Evolutionary conservation across 225 moss, liverwort and hornwort genomes (phyloP).

Genomic region (Antitrichia curtipendula): DNA sequence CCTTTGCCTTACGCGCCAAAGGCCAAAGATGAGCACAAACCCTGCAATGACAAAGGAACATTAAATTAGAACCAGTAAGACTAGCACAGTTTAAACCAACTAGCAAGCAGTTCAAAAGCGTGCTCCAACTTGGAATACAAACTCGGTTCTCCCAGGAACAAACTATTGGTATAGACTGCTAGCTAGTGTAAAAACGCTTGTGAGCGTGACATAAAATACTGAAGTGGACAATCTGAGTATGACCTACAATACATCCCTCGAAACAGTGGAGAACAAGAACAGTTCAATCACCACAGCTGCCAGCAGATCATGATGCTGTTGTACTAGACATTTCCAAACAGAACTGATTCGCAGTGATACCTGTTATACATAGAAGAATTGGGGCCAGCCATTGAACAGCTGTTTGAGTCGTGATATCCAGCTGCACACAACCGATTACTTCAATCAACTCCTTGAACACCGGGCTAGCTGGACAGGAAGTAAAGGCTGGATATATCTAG

Average conservation of each 20-base stretch:
- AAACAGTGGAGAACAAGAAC: not conserved
- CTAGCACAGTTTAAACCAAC: not conserved
- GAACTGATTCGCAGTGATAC: not conserved
- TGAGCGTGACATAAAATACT: not conserved
- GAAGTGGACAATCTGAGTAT: not conserved
- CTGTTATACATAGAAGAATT: constrained; percentile 60
- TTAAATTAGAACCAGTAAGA: not conserved
- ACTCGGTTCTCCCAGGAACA: not conserved
- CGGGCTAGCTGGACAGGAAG: not conserved
- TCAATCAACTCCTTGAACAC: not conserved
- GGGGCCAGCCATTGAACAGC: constrained; percentile 77
- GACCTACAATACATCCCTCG: not conserved
- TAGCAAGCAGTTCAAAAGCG: not conserved
- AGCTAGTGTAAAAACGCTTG: not conserved
- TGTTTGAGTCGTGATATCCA: constrained; percentile 45
- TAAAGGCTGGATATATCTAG: not conserved
- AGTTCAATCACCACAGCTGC: not conserved
- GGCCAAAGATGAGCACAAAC: constrained; percentile 28
- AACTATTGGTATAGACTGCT: not conserved
- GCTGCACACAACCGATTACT: constrained; percentile 29
- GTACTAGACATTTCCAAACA: not conserved
- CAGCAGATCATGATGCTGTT: not conserved
- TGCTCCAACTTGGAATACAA: not conserved
- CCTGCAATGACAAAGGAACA: constrained; percentile 1
- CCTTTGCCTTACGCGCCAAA: constrained; percentile 36